Base-by-base conservation (phyloP, 805 yeast species). In the Ogataea polymorpha region DNA sequence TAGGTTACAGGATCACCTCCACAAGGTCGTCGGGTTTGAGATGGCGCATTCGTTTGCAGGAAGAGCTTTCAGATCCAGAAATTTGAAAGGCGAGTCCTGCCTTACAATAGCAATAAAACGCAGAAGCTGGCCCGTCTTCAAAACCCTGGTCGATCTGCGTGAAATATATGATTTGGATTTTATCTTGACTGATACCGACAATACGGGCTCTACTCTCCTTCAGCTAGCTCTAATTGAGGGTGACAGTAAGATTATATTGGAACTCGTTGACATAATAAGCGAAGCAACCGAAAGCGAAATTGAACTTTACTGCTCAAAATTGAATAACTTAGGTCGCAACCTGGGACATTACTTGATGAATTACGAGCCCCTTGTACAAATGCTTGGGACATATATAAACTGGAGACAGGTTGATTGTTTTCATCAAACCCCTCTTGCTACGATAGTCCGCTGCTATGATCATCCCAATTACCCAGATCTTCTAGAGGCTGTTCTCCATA, bases 371-470 rank as follows among this genome's bases (percentile, higher is more conserved):
- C 59, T 85, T 1, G 71, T 87, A 11, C 55, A 65, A 1, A 55
- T 53, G 12, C 58, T 88, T 9, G 95, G 95, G 0, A 57, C 57
- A 1, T 72, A 67, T 32, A 65, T 89, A 5, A 70, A 86, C 52
- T 91, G 97, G 97, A 70, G 67, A 6, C 57, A 62, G 11, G 73
- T 72, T 37, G 97, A 90, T 56, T 47, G 53, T 10, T 77, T 74
- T 44, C 77, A 81, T 0, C 86, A 85, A 51, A 86, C 97, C 0
- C 95, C 97, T 0, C 63, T 91, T 8, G 78, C 84, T 60, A 74
- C 87, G 2, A 62, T 86, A 3, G 79, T 87, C 48, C 65, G 96
- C 40, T 79, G 89, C 48, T 90, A 90, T 61, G 96, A 89, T 58
- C 89, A 85, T 49, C 65, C 75, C 0, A 61, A 78, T 24, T 90